Base-by-base conservation (phyloP, 176 grass and related monocot genomes). In the Rhynchospora tenuis region DNA sequence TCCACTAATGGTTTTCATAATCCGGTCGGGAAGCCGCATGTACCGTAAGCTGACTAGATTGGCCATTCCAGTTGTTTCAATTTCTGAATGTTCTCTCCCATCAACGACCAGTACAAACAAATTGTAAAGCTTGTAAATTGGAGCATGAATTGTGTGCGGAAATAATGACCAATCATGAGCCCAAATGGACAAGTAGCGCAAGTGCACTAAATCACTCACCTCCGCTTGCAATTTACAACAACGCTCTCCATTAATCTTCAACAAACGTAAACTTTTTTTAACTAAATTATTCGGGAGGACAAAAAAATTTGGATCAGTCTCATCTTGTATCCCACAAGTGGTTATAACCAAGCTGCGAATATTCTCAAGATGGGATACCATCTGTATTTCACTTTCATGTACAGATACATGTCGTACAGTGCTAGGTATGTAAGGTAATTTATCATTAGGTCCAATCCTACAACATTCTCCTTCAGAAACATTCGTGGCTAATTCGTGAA, bases 401-500 rank as follows among this genome's bases (percentile, higher is more conserved):
- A 22, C 62, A 86, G n/a, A 74, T 24, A 50, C n/a, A 90, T 90
- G 85, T 46, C 44, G 71, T 16, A 87, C 9, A 0, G 56, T 87
- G 26, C 27, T 56, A 42, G 55, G 43, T 64, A 57, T 64, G 17
- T 51, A 0, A 58, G 59, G 45, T 14, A 59, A 20, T 13, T 50
- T 80, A 12, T 0, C 4, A 63, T 26, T 14, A 47, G 46, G 29
- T 16, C 9, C 43, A 87, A 38, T 4, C 33, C 33, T 38, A 38
- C 1, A 38, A 38, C 33, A 38, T 38, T 38, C 33, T 46, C 80
- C 44, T 43, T 29, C 59, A 54, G 89, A 91, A 26, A 86, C 85
- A 67, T 56, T 11, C 27, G 44, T 61, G 45, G 87, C 89, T 9
- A 91, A 50, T 47, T 91, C 84, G 46, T 91, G 86, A 15, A 91